A percentile compares a stretch with the other conserved stretches of the same genome.
Evolutionary conservation across 1,284 basidiomycete species (phyloP).

Genomic region (Fomitopsis pinicola): DNA sequence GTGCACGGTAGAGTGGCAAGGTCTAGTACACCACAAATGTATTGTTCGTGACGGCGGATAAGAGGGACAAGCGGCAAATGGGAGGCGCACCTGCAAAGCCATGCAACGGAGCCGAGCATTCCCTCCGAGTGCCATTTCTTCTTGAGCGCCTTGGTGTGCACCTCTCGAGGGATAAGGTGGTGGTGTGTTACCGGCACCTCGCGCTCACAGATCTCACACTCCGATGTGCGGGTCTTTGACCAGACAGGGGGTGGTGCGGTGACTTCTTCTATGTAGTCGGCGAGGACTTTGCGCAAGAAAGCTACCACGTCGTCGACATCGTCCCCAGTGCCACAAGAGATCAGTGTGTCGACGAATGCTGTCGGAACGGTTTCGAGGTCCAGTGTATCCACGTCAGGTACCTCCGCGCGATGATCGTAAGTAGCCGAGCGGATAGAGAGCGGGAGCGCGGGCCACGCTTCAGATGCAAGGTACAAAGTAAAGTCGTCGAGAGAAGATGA

Average conservation of each 20-base stretch:
- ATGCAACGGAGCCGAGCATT: conserved; percentile 52
- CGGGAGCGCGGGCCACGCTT: conserved; percentile 43
- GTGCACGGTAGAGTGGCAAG: conserved; percentile 51
- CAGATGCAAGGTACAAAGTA: conserved; percentile 42
- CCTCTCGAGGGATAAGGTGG: conserved; percentile 51
- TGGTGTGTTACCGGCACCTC: conserved; percentile 54
- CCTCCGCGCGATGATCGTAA: conserved; percentile 27
- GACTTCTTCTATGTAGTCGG: conserved; percentile 38
- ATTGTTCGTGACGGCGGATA: not conserved
- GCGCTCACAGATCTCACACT: conserved; percentile 55
- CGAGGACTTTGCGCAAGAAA: conserved; percentile 38
- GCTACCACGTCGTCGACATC: conserved; percentile 35
- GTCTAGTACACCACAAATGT: conserved; percentile 17
- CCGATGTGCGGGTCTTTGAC: conserved; percentile 43
- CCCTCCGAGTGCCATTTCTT: conserved; percentile 48
- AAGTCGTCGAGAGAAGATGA: conserved; percentile 45
- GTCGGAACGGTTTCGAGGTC: conserved; percentile 29
- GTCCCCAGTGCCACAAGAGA: conserved; percentile 39
- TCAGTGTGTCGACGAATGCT: conserved; percentile 42
- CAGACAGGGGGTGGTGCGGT: conserved; percentile 42
- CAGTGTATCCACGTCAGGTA: conserved; percentile 33
- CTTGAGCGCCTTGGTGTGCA: conserved; percentile 47
- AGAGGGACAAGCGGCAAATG: not conserved
- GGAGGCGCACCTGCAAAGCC: conserved; percentile 42
- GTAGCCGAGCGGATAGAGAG: conserved; percentile 30